These are phyloP conservation scores for Closterium sp. DNA, from an alignment of 139 green algal genomes.

Conservation along the genomic window DNA sequence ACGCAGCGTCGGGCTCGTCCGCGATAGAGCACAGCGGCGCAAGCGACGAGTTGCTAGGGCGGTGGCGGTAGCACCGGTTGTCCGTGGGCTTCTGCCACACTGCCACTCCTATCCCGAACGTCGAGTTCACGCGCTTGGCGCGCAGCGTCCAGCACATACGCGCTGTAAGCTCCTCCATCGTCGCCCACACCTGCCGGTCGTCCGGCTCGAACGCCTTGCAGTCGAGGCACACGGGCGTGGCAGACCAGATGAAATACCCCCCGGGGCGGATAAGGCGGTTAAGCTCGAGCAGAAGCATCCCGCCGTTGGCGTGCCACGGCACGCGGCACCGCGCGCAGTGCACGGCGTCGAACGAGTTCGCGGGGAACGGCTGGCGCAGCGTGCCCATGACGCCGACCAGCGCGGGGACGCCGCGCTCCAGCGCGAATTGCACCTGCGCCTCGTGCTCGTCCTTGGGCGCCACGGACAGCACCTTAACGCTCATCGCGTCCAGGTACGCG, in stretches of 20 bases:
- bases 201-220: background rate
- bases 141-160: constrained; percentile 34
- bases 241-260: constrained; percentile 40
- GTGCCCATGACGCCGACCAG: constrained; percentile 40
- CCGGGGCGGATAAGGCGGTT: constrained; percentile 36
- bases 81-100: constrained; percentile 42
- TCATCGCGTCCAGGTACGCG: constrained; percentile 24
- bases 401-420: constrained; percentile 34
- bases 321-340: constrained; percentile 39
- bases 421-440: constrained; percentile 37
- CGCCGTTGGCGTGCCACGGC: constrained; percentile 23
- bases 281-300: constrained; percentile 38
- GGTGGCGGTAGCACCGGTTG: constrained; percentile 30
- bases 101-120: constrained; percentile 17
- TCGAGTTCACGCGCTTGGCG: background rate
- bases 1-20: constrained; percentile 38
- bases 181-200: constrained; percentile 2
- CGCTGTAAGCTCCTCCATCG: background rate
- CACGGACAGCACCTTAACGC: constrained; percentile 16
- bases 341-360: constrained; percentile 32
- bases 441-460: constrained; percentile 29
- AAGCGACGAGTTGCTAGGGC: background rate
- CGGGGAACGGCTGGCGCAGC: constrained; percentile 35
- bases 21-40: constrained; percentile 12
- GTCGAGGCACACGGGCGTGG: constrained; percentile 15